Conservation (phyloP, 2,329 filamentous ascomycete genomes). For the Neodidymelliopsis sp. region DNA sequence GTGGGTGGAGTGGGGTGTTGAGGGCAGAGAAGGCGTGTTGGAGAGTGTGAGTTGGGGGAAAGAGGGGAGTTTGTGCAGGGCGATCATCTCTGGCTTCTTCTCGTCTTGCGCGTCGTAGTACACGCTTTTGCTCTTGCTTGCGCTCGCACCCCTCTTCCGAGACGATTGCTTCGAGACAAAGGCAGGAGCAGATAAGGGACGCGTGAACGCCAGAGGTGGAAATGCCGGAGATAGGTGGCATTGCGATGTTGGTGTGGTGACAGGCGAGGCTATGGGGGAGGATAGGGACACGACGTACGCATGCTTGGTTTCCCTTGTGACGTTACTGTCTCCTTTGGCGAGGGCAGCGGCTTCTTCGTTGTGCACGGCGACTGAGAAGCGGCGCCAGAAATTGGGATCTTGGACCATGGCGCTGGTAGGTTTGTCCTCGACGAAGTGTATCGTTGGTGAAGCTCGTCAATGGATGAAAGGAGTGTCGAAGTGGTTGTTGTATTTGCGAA, state of each 20-base stretch:
- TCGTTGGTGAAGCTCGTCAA: neutral
- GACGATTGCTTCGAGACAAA: neutral
- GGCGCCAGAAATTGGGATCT: slow-evolving; percentile 67
- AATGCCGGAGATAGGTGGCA: slow-evolving; percentile 19
- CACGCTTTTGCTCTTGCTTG: slow-evolving; percentile 1
- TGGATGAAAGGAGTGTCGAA: neutral
- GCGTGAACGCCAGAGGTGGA: slow-evolving; percentile 12
- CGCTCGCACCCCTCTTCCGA: neutral
- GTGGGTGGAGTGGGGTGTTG: slow-evolving; percentile 8
- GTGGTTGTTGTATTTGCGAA: neutral
- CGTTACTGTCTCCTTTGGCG: slow-evolving; percentile 19
- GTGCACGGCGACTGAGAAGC: slow-evolving; percentile 66
- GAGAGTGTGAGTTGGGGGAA: neutral
- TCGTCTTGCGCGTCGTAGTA: neutral
- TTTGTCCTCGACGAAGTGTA: neutral
- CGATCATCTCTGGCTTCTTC: slow-evolving; percentile 5
- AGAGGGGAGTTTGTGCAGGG: slow-evolving; percentile 8
- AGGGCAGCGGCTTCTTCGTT: slow-evolving; percentile 58
- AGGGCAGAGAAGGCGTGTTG: neutral
- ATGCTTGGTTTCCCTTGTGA: slow-evolving; percentile 42
- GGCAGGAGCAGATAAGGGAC: slow-evolving; percentile 7
- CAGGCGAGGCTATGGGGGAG: slow-evolving; percentile 22
- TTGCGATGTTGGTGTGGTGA: slow-evolving; percentile 31
- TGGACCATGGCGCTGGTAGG: slow-evolving; percentile 56
- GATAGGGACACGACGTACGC: slow-evolving; percentile 46